These are phyloP conservation scores for Tagetes erecta DNA, from an alignment of 129 eudicot genomes.

Conservation along the genomic window DNA sequence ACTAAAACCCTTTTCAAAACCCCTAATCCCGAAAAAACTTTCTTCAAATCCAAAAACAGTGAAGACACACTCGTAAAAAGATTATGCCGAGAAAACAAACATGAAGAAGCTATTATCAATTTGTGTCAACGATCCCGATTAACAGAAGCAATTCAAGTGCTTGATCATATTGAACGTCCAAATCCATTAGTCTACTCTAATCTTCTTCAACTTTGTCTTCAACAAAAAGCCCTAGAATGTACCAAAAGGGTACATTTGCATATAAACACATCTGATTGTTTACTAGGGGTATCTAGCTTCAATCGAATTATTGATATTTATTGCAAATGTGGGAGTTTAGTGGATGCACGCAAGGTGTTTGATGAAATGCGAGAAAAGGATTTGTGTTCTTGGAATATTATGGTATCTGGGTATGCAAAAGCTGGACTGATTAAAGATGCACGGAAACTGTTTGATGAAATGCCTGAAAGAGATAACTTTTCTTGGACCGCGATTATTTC, in stretches of 20 bases:
- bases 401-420: slow-evolving; percentile 18
- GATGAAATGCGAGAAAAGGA: slow-evolving; percentile 15
- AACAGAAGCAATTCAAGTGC: slow-evolving; percentile 43
- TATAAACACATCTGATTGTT: slow-evolving; percentile 32
- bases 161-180: slow-evolving; percentile 29
- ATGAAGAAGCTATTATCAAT: slow-evolving; percentile 30
- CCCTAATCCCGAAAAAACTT: slow-evolving; percentile 19
- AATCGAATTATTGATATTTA: slow-evolving; percentile 51
- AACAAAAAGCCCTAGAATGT: slow-evolving; percentile 40
- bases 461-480: slow-evolving; percentile 19
- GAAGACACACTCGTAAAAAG: slow-evolving; percentile 7
- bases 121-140: slow-evolving; percentile 43
- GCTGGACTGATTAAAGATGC: slow-evolving; percentile 5
- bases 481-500: slow-evolving; percentile 16
- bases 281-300: slow-evolving; percentile 35
- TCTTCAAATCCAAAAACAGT: slow-evolving; percentile 31
- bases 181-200: slow-evolving; percentile 27
- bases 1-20: slow-evolving; percentile 9
- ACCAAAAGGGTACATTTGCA: slow-evolving; percentile 50
- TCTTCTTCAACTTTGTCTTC: slow-evolving; percentile 43
- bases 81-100: slow-evolving; percentile 25
- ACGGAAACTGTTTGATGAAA: slow-evolving; percentile 12
- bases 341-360: slow-evolving; percentile 8
- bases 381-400: slow-evolving; percentile 20
- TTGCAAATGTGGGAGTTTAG: slow-evolving; percentile 47